phyloP scores from a whole-genome alignment of 768 basidiomycete species.

The Plicaturopsis crispa region DNA sequence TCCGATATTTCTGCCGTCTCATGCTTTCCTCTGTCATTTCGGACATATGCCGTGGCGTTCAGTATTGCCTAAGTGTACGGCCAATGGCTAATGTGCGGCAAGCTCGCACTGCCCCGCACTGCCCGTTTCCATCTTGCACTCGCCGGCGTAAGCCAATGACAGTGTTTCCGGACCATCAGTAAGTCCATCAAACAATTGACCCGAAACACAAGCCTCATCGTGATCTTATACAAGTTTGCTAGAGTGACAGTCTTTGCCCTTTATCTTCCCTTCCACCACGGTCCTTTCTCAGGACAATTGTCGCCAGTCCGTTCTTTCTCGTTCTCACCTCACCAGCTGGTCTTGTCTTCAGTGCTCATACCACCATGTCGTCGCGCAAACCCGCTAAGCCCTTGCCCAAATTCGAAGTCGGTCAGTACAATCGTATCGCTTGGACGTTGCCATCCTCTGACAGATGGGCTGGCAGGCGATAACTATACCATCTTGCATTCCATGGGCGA shows the following conservation, averaged over 20 bases:
- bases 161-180: constrained; percentile 1
- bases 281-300: no score
- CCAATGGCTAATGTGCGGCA: no score
- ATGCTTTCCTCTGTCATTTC: no score
- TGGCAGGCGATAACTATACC: constrained; percentile 62
- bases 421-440: neutral
- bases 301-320: constrained; percentile 2
- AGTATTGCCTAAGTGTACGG: no score
- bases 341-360: constrained; percentile 5
- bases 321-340: neutral
- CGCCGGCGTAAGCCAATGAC: no score
- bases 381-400: constrained; percentile 59
- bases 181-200: neutral
- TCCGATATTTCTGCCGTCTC: no score
- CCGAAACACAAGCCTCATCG: neutral
- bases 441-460: neutral
- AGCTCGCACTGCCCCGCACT: no score
- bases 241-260: neutral
- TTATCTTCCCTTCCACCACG: neutral
- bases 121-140: no score
- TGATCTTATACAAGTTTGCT: neutral
- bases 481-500: constrained; percentile 71
- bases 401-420: constrained; percentile 56
- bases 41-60: no score
- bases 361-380: constrained; percentile 53